Evolutionary conservation across 2,329 filamentous ascomycete genomes (phyloP), one percentile per base, ranked within the genome.

Genomic region (Colletotrichum higginsianum): DNA sequence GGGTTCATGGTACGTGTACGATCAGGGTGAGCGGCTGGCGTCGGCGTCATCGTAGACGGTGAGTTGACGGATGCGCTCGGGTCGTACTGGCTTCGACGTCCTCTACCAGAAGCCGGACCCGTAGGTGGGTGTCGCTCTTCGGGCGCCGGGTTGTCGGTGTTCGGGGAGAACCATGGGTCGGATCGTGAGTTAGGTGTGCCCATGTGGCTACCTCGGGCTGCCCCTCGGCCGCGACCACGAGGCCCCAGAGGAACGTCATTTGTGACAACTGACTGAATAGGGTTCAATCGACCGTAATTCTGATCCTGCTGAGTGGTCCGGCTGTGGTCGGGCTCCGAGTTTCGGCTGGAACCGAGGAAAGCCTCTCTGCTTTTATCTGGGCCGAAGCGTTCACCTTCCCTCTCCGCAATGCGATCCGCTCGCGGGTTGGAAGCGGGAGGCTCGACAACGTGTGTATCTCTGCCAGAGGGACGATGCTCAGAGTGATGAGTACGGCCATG

Each of bases 281-380:
- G 81, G 73, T 89, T 91, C 58, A 92, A 82, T 2, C 90, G 88
- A 38, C 90, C 90, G 75, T 91, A 91, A 67, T 88, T 90, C 18
- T 88, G 87, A 77, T 92, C 90, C 74, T 90, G 86, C 72, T 88
- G 86, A 66, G 82, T 83, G 23, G 85, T 75, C 73, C 86, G 82
- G 47, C 84, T 83, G 74, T 88, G 85, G 56, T 90, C 87, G 3
- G 81, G 75, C 40, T 91, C 89, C 2, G 80, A 78, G 49, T 83
- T 83, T 30, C 82, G 82, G 50, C 76, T 42, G 6, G 69, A 60
- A 11, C 69, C 81, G 74, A 79, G 83, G 77, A 82, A 88, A 68
- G 76, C 67, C 12, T 87, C 85, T 44, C 85, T 82, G 21, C 80
- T 73, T 74, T 85, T 85, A 7, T 86, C 84, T 47, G 70, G 72